phyloP scores from a whole-genome alignment of 1,139 yeast genomes.

The Lizanozyma gosingica region DNA sequence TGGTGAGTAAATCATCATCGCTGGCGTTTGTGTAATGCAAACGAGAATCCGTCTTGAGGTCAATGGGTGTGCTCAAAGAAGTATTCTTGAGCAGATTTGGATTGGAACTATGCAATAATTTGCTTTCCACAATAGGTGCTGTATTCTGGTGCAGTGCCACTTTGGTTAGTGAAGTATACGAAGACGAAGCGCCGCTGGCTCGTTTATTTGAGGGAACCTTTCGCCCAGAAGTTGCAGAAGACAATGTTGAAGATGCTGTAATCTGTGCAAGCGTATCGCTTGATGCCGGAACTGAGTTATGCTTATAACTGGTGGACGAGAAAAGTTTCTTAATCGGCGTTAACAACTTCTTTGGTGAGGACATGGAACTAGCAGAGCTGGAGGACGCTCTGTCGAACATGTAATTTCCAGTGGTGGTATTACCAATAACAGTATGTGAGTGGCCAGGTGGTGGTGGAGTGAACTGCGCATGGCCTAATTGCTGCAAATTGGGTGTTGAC shows the following conservation, averaged over 20 bases:
- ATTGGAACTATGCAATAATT: neutral
- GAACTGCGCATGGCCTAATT: neutral
- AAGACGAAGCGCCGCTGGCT: neutral
- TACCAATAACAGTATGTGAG: neutral
- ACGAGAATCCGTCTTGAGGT: neutral
- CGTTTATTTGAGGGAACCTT: neutral
- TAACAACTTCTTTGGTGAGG: neutral
- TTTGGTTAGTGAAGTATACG: neutral
- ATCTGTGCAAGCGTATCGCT: neutral
- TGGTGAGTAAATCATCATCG: neutral
- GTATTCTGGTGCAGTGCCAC: neutral
- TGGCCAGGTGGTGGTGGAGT: neutral
- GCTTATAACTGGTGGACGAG: neutral
- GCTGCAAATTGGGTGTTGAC: neutral
- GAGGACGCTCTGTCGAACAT: neutral
- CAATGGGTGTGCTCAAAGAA: neutral
- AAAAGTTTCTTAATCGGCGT: neutral
- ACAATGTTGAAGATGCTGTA: neutral
- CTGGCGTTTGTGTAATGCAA: neutral
- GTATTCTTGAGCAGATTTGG: too few species aligned
- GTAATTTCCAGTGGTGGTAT: neutral
- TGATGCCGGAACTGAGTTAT: neutral
- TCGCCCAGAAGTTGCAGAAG: neutral
- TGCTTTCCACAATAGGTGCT: neutral
- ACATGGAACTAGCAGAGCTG: neutral